Evolutionary conservation across 805 yeast genomes (phyloP), one percentile per base, ranked within the genome.

Genomic region (Saccharomycopsis sp.): DNA sequence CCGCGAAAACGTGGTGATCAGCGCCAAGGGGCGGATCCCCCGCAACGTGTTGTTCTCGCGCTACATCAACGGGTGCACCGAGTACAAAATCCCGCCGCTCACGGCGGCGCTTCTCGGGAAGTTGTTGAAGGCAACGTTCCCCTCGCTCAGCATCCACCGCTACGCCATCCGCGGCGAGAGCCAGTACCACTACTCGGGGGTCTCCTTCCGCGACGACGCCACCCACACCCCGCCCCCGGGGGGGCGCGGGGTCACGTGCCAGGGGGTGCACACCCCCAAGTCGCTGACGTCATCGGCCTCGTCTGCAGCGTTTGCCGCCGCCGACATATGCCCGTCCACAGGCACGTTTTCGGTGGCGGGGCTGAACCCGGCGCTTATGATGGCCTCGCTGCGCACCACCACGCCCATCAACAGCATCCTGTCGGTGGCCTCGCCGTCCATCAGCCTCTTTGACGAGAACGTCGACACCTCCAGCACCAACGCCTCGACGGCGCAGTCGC

Each of bases 51-150:
- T 85, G n/a, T 85, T 82, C 69, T 90, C 84, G 64, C 82, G 79
- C 53, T 85, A 85, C 65, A 84, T 79, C 14, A 75, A 78, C 1
- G 62, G 79, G 2, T 85, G 90, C 67, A 78, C 80, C 7, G 79
- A 77, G 34, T 72, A 75, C 65, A 76, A 75, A 4, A 65, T 87
- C 47, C 78, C 79, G 56, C 76, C 96, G 1, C 69, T 89, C 57
- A 79, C 84, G 29, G 90, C 91, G 12, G 92, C 94, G 1, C 81
- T 88, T 3, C 84, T 88, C 68, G 95, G 94, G 20, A 85, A 85
- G 63, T 73, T 85, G 53, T 89, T 87, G 14, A 76, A 83, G 57
- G 72, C 82, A 14, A 71, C 81, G 9, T 85, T 77, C 64, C 94
- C 95, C 1, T 71, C 73, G 52, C 73, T 88, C 63, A 81, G 83